Evolutionary conservation across 345 rosid genomes (phyloP).

Genomic region (Gossypium herbaceum): DNA sequence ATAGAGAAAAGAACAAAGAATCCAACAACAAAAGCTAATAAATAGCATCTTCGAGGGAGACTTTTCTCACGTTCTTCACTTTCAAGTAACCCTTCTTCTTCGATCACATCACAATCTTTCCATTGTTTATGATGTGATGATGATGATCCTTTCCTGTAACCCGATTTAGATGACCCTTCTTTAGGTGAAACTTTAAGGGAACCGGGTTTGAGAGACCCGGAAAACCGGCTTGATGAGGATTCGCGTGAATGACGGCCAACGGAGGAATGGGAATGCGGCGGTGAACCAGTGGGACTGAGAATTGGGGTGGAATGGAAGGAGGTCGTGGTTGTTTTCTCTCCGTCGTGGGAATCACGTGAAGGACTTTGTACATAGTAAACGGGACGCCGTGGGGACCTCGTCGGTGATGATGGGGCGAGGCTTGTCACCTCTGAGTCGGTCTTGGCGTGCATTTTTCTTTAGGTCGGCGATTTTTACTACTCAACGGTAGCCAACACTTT

Average conservation of each 20-base stretch:
- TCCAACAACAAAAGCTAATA: slow-evolving; percentile 67
- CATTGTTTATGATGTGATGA: slow-evolving; percentile 41
- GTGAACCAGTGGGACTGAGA: slow-evolving; percentile 82
- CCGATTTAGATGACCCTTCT: slow-evolving; percentile 44
- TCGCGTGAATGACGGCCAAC: slow-evolving; percentile 85
- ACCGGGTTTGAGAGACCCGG: slow-evolving; percentile 85
- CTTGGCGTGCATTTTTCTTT: slow-evolving; percentile 71
- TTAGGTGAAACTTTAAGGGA: slow-evolving; percentile 83
- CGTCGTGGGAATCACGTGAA: slow-evolving; percentile 92
- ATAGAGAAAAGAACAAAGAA: slow-evolving; percentile 79
- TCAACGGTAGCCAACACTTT: no score
- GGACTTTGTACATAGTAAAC: slow-evolving; percentile 96
- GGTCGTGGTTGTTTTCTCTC: slow-evolving; percentile 73
- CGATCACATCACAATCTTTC: slow-evolving; percentile 74
- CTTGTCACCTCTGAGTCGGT: slow-evolving; percentile 98
- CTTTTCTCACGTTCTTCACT: slow-evolving; percentile 60
- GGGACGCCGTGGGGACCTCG: slow-evolving; percentile 84
- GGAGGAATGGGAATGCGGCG: slow-evolving; percentile 92
- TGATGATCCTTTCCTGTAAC: slow-evolving; percentile 34
- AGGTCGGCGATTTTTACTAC: neutral
- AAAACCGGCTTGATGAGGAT: slow-evolving; percentile 77
- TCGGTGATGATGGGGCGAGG: slow-evolving; percentile 77
- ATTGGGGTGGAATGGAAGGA: slow-evolving; percentile 94
- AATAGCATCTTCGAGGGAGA: slow-evolving; percentile 76
- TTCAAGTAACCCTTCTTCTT: slow-evolving; percentile 90